Conservation (phyloP, 106 monocot species). For the Phalaenopsis equestris region DNA sequence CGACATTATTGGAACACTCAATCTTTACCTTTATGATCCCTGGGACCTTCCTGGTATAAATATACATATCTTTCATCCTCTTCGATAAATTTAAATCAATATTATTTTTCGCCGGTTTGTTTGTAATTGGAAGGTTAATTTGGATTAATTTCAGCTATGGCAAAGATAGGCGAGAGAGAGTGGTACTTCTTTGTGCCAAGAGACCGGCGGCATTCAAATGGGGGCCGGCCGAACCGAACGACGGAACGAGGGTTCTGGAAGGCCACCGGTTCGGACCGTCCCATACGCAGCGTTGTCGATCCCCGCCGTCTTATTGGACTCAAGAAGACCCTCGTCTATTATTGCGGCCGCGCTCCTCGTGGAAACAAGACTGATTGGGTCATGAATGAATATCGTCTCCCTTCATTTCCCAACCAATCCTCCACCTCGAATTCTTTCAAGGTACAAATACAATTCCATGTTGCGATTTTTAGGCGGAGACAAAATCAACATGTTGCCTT, state of each 20-base stretch:
- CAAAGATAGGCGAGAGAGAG: slow-evolving; percentile 74
- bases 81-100: background rate
- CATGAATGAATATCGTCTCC: slow-evolving; percentile 91
- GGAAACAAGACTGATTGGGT: slow-evolving; percentile 81
- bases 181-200: slow-evolving; percentile 97
- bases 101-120: background rate
- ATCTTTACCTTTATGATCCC: slow-evolving; percentile 9
- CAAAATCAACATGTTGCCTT: background rate
- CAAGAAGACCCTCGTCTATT: slow-evolving; percentile 89
- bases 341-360: slow-evolving; percentile 59
- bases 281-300: slow-evolving; percentile 42
- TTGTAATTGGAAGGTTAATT: background rate
- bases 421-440: background rate
- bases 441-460: background rate
- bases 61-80: background rate
- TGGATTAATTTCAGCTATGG: slow-evolving; percentile 12
- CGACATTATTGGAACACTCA: slow-evolving; percentile 11
- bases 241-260: slow-evolving; percentile 89
- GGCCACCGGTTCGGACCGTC: slow-evolving; percentile 80
- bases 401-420: slow-evolving; percentile 1
- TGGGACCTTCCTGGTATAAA: slow-evolving; percentile 13
- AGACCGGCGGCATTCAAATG: slow-evolving; percentile 41
- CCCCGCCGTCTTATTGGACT: slow-evolving; percentile 63
- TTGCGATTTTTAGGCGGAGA: too few species aligned
- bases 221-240: slow-evolving; percentile 68